A percentile compares a stretch with the other conserved stretches of the same genome.
Evolutionary conservation across 352 stramenopile species (phyloP).

Genomic region (Poterioochromonas sp.): DNA sequence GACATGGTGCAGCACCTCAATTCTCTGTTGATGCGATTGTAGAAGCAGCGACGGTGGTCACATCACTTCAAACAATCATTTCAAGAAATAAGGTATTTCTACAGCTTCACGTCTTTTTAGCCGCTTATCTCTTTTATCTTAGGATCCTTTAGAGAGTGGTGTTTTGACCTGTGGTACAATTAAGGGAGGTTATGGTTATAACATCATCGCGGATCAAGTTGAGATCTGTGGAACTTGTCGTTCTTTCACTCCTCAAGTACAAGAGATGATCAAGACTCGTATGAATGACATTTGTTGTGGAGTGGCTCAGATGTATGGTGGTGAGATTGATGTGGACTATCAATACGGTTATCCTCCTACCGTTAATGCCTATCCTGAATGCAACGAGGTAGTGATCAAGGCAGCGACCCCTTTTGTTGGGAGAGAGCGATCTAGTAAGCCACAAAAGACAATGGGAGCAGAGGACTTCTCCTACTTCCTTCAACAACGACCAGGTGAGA

Average conservation of each 20-base stretch:
- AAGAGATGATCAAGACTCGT: conserved; percentile 64
- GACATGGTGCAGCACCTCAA: conserved; percentile 75
- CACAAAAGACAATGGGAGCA: conserved; percentile 75
- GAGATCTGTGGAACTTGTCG: conserved; percentile 79
- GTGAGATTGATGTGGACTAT: conserved; percentile 59
- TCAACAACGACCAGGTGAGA: conserved; percentile 44
- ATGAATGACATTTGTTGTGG: conserved; percentile 69
- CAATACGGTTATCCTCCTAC: conserved; percentile 55
- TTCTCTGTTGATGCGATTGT: conserved; percentile 83
- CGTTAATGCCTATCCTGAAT: conserved; percentile 53
- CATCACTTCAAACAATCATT: conserved; percentile 81
- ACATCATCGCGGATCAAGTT: conserved; percentile 78
- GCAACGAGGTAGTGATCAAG: conserved; percentile 45
- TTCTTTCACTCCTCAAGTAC: conserved; percentile 70
- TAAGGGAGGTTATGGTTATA: conserved; percentile 78
- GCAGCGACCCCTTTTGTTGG: conserved; percentile 61
- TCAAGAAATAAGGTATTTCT: conserved; percentile 72
- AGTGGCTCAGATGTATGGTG: conserved; percentile 67
- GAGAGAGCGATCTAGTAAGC: conserved; percentile 50
- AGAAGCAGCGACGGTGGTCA: conserved; percentile 69
- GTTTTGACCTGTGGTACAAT: conserved; percentile 83
- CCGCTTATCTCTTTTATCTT: not conserved
- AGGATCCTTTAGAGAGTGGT: conserved; percentile 56
- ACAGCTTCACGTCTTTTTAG: not conserved
- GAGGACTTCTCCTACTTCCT: conserved; percentile 84